Percentiles rank a stretch among this genome's conserved stretches.
phyloP scores from a whole-genome alignment of 257 asterid genomes.

The Solanum chilense region DNA sequence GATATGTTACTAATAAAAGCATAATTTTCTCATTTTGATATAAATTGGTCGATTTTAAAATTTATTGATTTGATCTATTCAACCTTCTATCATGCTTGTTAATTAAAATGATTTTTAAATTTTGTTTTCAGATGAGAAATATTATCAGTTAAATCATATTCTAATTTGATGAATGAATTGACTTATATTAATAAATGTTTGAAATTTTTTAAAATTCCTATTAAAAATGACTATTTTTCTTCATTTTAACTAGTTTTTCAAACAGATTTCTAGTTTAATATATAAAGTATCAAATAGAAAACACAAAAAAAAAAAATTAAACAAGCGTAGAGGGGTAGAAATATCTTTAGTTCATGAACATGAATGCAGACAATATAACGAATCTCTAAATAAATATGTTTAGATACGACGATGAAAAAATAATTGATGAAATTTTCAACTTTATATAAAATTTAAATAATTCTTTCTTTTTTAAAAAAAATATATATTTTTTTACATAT shows the following conservation, averaged over 20 bases:
- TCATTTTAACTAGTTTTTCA: background rate
- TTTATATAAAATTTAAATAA: too few species aligned
- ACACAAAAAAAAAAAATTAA: too few species aligned
- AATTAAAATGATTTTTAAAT: background rate
- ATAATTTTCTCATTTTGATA: background rate
- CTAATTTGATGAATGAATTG: background rate
- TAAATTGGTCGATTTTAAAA: background rate
- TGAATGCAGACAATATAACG: too few species aligned
- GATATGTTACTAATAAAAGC: background rate
- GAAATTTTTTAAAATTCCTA: background rate
- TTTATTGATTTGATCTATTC: background rate
- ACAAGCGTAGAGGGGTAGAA: accelerated
- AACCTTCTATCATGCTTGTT: background rate
- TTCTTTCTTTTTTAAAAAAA: too few species aligned
- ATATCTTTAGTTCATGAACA: too few species aligned
- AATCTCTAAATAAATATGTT: too few species aligned
- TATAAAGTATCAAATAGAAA: too few species aligned
- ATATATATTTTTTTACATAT: too few species aligned
- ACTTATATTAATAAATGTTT: background rate
- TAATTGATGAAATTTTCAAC: too few species aligned
- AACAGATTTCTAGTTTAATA: too few species aligned
- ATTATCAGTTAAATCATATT: background rate
- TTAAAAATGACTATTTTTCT: background rate
- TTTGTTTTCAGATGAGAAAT: background rate
- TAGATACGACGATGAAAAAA: accelerated